These are phyloP conservation scores for Dictyostelium brefeldianum DNA, from an alignment of 78 protist species.

Conservation along the genomic window DNA sequence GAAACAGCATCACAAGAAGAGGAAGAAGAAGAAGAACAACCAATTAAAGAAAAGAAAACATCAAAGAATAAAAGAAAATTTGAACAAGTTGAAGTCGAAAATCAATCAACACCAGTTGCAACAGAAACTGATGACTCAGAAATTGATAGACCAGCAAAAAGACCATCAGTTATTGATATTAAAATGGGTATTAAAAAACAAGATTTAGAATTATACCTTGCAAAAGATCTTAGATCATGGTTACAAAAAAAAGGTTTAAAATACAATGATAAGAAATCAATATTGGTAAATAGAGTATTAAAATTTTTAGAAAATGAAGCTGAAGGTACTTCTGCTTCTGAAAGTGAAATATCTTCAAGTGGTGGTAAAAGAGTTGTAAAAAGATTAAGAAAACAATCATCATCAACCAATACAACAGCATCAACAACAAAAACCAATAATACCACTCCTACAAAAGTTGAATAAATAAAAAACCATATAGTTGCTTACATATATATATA, in stretches of 20 bases:
- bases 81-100: background rate
- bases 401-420: background rate
- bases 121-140: conserved; percentile 8
- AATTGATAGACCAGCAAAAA: conserved; percentile 24
- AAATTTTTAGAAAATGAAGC: background rate
- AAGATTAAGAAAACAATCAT: background rate
- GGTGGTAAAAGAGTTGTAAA: background rate
- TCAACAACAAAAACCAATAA: background rate
- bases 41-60: background rate
- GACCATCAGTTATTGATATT: conserved; percentile 25
- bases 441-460: background rate
- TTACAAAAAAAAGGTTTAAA: conserved; percentile 5
- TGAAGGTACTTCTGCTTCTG: conserved; percentile 14
- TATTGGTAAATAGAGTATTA: conserved; percentile 4
- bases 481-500: too few species aligned
- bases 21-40: background rate
- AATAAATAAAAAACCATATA: too few species aligned
- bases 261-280: conserved; percentile 18
- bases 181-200: conserved; percentile 24
- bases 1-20: background rate
- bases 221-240: conserved; percentile 11
- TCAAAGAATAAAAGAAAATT: background rate
- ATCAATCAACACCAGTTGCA: background rate
- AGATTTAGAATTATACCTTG: background rate
- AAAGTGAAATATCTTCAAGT: background rate